Evolutionary conservation across 768 basidiomycete species (phyloP).

Genomic region (Boletus rubroflammeus): DNA sequence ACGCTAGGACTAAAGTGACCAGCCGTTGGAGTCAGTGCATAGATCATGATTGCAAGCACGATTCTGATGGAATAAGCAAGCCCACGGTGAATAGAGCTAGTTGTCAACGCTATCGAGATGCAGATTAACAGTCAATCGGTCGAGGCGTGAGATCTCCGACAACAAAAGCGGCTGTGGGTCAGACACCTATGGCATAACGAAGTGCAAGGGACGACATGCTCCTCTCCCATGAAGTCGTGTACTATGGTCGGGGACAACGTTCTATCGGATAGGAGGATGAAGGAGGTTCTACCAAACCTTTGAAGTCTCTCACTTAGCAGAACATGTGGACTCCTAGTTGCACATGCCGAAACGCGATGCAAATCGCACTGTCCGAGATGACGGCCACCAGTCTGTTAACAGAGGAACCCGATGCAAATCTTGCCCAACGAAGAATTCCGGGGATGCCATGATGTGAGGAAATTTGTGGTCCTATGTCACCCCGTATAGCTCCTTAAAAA

Average conservation of each 20-base stretch:
- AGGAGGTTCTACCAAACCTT: slow-evolving; percentile 2
- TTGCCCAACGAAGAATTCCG: background rate
- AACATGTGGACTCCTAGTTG: background rate
- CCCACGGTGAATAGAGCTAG: slow-evolving; percentile 56
- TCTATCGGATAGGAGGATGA: slow-evolving; percentile 21
- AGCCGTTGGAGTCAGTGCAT: slow-evolving; percentile 46
- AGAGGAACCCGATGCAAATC: background rate
- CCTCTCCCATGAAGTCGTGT: slow-evolving; percentile 48
- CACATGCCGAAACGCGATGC: background rate
- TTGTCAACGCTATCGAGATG: background rate
- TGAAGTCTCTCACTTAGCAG: background rate
- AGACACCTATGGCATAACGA: slow-evolving; percentile 39
- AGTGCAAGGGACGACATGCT: background rate
- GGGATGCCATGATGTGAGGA: background rate
- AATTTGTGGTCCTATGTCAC: background rate
- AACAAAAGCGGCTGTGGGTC: slow-evolving; percentile 48
- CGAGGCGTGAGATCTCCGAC: slow-evolving; percentile 44
- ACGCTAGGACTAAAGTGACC: slow-evolving; percentile 67
- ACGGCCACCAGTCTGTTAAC: background rate
- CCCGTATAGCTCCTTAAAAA: no score
- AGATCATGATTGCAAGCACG: slow-evolving; percentile 51
- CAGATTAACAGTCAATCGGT: slow-evolving; percentile 48
- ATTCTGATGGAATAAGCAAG: slow-evolving; percentile 57
- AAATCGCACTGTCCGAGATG: background rate
- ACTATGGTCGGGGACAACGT: slow-evolving; percentile 37